Evolutionary conservation across 2,329 filamentous ascomycete genomes (phyloP), one percentile per base, ranked within the genome.

Genomic region (Cytospora paraplurivora): DNA sequence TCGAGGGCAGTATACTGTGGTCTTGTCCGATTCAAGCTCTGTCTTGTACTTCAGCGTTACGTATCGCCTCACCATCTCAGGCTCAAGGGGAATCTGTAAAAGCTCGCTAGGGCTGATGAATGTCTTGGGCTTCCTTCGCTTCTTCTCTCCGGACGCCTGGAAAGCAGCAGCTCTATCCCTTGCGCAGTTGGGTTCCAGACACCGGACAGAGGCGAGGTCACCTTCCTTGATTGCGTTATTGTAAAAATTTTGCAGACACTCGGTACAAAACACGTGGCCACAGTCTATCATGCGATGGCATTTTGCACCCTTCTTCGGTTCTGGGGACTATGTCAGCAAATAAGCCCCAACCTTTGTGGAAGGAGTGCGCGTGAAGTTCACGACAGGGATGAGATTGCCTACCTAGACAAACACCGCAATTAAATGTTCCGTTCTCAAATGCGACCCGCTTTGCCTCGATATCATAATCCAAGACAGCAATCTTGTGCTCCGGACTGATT

Each of bases 231-330:
- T 97, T 68, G 92, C 93, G 67, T 87, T 88, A 69, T 89, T 92
- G 81, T 96, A 98, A 69, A 94, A 97, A 70, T 94, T 92, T 67
- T 91, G 89, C 3, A 99, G 80, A 72, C 95, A 99, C n/a, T 86
- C 76, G 19, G 89, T 79, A 75, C 95, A 99, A 72, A 98, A 99
- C 44, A 98, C 92, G 73, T 99, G 94, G 0, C 86, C 87, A 74
- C 95, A 99, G 64, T 89, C 87, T 53, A 90, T 77, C 82, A 98
- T 88, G 50, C 86, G 85, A 77, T 98, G 90, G 74, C 95, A 98
- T 12, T 81, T 84, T 0, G 79, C 76, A 1, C 95, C 95, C 74
- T 96, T 97, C 76, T 97, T 97, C 0, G 93, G 93, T 74, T 98
- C 94, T 84, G 62, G 12, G 12, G 7, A 17, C 7, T 3, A 37